A percentile compares a stretch with the other conserved stretches of the same genome.
Evolutionary conservation across 495 filamentous ascomycete genomes (phyloP).

Genomic region (Cairneyella variabilis): DNA sequence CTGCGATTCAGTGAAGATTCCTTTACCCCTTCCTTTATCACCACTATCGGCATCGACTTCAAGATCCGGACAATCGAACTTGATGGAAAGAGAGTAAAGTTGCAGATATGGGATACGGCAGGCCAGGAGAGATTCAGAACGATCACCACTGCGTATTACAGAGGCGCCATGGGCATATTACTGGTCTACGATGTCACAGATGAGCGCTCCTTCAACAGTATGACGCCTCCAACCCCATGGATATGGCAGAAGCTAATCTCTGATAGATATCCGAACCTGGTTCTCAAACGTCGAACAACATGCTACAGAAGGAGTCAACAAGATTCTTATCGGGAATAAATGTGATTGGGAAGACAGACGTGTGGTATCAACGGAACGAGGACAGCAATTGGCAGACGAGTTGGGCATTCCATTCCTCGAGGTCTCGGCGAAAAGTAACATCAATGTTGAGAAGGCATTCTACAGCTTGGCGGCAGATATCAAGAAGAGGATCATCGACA

Average conservation of each 20-base stretch:
- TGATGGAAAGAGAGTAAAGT: constrained; percentile 95
- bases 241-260: constrained; percentile 18
- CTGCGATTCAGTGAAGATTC: constrained; percentile 98
- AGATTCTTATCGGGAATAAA: constrained; percentile 99
- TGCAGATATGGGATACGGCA: constrained; percentile 99
- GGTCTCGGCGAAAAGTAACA: constrained; percentile 96
- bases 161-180: constrained; percentile 97
- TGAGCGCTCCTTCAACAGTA: constrained; percentile 96
- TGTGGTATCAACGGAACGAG: constrained; percentile 85
- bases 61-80: constrained; percentile 99
- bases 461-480: constrained; percentile 94
- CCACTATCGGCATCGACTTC: constrained; percentile 99
- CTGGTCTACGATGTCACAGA: constrained; percentile 99
- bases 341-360: constrained; percentile 99
- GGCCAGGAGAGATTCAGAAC: constrained; percentile 97
- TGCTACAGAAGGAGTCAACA: constrained; percentile 98
- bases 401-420: constrained; percentile 98
- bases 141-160: constrained; percentile 98
- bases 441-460: constrained; percentile 99
- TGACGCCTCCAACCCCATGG: constrained; percentile 32
- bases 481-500: constrained; percentile 92
- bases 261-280: constrained; percentile 93
- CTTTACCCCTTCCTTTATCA: constrained; percentile 98
- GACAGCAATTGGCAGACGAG: constrained; percentile 91
- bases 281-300: constrained; percentile 99